Evolutionary conservation across 148 eudicot genomes (phyloP), one percentile per base, ranked within the genome.

Genomic region (Amaranthus palmeri): DNA sequence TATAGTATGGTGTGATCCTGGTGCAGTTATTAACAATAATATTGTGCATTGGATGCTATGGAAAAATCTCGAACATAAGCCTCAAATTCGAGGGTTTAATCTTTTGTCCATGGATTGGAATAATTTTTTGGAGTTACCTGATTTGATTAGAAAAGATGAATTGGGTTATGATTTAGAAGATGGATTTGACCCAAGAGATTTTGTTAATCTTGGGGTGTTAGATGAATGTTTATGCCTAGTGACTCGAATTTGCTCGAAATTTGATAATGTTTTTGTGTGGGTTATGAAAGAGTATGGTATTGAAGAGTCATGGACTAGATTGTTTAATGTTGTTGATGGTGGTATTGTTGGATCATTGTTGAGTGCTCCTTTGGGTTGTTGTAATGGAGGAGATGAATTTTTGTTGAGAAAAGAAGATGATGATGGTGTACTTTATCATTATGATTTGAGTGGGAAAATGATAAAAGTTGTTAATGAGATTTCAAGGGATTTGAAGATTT

Each of bases 271-370:
- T 58, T 15, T 61, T 51, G 68, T 72, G 11, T 72, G 68, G 75
- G 59, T 72, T 15, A 61, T 72, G 75, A 72, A 72, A 18, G 68
- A 72, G 59, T 72, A 72, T 41, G 75, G 68, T 12, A 67, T 61
- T 1, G 4, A 36, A 51, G 59, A 72, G 59, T 61, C 68, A 1
- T 72, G 68, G 75, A 51, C 48, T 51, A 72, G 52, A 44, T 2
- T 72, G 42, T 50, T 62, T 40, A 5, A 45, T 25, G 46, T 71
- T 6, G 45, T 42, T 2, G 74, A 71, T 3, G 46, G 40, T 43
- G 11, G 15, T 6, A 42, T 59, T 59, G 53, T 46, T n/a, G 62
- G 54, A 7, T 44, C 64, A 0, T 57, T 70, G 65, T 5, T 7
- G 18, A 45, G 44, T 57, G 15, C 12, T 17, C 73, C 64, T 6